Evolutionary conservation across 129 eudicot genomes (phyloP).

Genomic region (Escallonia rubra): DNA sequence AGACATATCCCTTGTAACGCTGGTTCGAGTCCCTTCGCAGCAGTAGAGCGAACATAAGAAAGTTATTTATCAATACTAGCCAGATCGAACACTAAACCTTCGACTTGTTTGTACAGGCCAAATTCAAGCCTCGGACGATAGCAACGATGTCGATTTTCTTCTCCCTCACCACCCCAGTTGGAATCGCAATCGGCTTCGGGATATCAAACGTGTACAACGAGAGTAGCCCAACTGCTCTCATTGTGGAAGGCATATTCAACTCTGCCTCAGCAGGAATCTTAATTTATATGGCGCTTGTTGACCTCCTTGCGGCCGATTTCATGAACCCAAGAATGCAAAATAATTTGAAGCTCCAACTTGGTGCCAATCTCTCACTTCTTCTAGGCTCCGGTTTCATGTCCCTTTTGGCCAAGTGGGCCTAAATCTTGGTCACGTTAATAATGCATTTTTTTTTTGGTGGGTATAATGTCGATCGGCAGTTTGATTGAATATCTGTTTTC

Average conservation of each 20-base stretch:
- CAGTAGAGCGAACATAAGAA: too few relatives aligned
- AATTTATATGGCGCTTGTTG: conserved; percentile 63
- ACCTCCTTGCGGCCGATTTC: conserved; percentile 42
- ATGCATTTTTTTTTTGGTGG: too few relatives aligned
- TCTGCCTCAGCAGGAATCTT: conserved; percentile 46
- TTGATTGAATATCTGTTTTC: too few relatives aligned
- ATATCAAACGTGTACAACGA: conserved; percentile 39
- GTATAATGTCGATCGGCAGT: too few relatives aligned
- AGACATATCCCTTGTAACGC: too few relatives aligned
- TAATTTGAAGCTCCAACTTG: conserved; percentile 28
- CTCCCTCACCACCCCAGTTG: conserved; percentile 47
- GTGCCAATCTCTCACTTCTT: conserved; percentile 26
- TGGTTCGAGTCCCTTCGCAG: too few relatives aligned
- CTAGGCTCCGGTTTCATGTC: conserved; percentile 52
- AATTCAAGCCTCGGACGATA: conserved; percentile 15
- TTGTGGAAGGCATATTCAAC: conserved; percentile 44
- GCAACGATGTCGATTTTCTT: conserved; percentile 34
- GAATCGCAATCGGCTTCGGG: conserved; percentile 36
- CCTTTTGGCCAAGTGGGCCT: conserved; percentile 55
- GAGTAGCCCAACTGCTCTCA: conserved; percentile 42
- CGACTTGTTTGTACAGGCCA: conserved; percentile 20
- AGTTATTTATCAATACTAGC: too few relatives aligned
- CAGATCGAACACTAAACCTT: too few relatives aligned
- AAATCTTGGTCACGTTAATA: not conserved
- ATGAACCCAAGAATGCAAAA: conserved; percentile 37